Conservation (phyloP, 257 asterid species). For the Solanum ahanhuiri region DNA sequence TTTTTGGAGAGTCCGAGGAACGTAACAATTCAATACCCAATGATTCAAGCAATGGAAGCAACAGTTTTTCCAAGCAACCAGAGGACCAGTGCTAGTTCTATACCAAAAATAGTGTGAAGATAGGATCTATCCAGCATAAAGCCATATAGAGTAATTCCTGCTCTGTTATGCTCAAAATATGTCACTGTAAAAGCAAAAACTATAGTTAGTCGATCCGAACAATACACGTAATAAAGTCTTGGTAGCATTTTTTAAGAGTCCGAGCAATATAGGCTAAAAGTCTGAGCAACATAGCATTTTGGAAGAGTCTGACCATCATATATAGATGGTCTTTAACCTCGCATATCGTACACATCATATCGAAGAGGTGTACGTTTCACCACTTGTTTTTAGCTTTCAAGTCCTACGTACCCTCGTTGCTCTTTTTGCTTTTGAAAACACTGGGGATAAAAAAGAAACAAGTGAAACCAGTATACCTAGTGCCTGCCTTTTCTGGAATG, state of each 20-base stretch:
- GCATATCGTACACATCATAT: background rate
- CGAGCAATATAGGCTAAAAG: background rate
- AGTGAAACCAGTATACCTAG: slow-evolving; percentile 34
- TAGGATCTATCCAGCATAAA: slow-evolving; percentile 79
- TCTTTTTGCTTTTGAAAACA: background rate
- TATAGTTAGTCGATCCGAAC: background rate
- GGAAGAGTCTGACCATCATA: background rate
- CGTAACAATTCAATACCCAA: background rate
- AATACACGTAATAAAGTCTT: background rate
- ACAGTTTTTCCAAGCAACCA: slow-evolving; percentile 95
- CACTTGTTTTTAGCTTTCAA: background rate
- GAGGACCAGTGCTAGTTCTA: slow-evolving; percentile 69
- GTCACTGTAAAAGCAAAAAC: slow-evolving; percentile 34
- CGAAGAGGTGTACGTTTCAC: background rate
- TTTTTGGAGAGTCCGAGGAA: background rate
- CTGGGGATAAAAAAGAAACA: background rate
- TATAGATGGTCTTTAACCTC: background rate
- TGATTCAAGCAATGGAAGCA: slow-evolving; percentile 41
- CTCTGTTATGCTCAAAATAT: slow-evolving; percentile 79
- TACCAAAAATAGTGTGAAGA: slow-evolving; percentile 73
- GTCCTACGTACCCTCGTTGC: background rate
- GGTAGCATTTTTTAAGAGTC: background rate
- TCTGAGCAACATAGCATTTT: background rate
- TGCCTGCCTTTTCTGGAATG: slow-evolving; percentile 92
- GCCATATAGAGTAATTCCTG: slow-evolving; percentile 87